These are phyloP conservation scores for Pythium rhizo-oryzae DNA, from an alignment of 352 stramenopile species.

Conservation along the genomic window DNA sequence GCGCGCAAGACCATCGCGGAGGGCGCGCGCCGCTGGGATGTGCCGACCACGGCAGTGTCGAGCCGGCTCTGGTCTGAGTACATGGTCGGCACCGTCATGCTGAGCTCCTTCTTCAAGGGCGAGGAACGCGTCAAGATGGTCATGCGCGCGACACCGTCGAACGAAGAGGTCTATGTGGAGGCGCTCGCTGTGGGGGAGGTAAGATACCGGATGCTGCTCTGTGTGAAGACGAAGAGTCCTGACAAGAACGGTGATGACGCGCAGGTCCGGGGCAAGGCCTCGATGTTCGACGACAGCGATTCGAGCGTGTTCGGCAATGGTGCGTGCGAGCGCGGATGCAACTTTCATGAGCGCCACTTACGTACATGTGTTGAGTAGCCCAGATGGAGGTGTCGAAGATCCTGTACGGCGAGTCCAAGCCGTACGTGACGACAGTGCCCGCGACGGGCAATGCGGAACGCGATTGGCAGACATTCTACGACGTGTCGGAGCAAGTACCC, in stretches of 20 bases:
- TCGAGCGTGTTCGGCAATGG: slow-evolving; percentile 19
- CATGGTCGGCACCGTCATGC: slow-evolving; percentile 83
- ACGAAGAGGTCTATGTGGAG: slow-evolving; percentile 78
- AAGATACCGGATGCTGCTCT: not conserved
- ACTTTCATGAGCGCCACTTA: not conserved
- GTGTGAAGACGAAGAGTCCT: not conserved
- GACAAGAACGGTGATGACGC: not conserved
- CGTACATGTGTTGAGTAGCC: slow-evolving; percentile 17
- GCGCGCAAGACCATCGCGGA: slow-evolving; percentile 59
- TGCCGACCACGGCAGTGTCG: slow-evolving; percentile 41
- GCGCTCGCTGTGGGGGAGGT: slow-evolving; percentile 80
- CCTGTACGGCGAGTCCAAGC: slow-evolving; percentile 68
- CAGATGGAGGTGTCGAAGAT: slow-evolving; percentile 83
- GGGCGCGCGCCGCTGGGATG: slow-evolving; percentile 56
- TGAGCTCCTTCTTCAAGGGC: slow-evolving; percentile 88
- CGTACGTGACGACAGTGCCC: slow-evolving; percentile 77
- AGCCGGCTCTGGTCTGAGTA: slow-evolving; percentile 86
- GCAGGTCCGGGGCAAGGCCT: slow-evolving; percentile 62
- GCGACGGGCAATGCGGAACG: slow-evolving; percentile 61
- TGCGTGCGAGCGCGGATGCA: not conserved
- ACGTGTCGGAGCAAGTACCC: slow-evolving; percentile 85
- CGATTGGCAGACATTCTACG: slow-evolving; percentile 86
- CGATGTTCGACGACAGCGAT: slow-evolving; percentile 34
- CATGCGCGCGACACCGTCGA: slow-evolving; percentile 54
- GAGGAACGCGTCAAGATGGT: slow-evolving; percentile 84